These are phyloP conservation scores for Globisporangium middletonii DNA, from an alignment of 352 stramenopile genomes.

Conservation along the genomic window DNA sequence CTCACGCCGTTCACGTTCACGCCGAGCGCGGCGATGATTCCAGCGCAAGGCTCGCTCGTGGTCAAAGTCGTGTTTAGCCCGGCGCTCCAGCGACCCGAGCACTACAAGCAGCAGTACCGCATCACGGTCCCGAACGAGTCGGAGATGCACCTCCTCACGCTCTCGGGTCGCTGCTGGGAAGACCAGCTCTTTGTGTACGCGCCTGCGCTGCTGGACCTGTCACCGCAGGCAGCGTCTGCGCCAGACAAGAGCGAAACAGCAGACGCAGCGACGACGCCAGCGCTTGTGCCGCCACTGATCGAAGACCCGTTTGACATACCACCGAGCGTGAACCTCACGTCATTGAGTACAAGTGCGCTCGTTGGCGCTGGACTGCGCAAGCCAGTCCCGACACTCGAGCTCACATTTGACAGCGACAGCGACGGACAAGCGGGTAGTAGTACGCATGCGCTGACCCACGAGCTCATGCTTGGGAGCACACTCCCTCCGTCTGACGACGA, in stretches of 20 bases:
- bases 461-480: conserved; percentile 48
- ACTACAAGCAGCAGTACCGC: conserved; percentile 49
- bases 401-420: conserved; percentile 35
- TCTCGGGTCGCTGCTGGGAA: conserved; percentile 70
- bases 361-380: conserved; percentile 36
- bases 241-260: background rate
- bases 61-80: conserved; percentile 67
- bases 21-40: conserved; percentile 53
- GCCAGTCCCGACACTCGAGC: conserved; percentile 23
- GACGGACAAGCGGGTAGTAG: background rate
- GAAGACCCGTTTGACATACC: conserved; percentile 73
- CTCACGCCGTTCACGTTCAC: conserved; percentile 59
- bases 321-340: conserved; percentile 29
- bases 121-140: conserved; percentile 74
- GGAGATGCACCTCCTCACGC: conserved; percentile 47
- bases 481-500: conserved; percentile 17
- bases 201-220: conserved; percentile 10
- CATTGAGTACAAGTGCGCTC: conserved; percentile 18
- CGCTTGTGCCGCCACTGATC: conserved; percentile 13
- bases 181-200: conserved; percentile 70
- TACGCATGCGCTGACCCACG: background rate
- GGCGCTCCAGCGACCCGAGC: conserved; percentile 42
- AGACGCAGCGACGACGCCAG: background rate
- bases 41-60: conserved; percentile 35
- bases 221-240: conserved; percentile 7